Evolutionary conservation across 2,329 filamentous ascomycete genomes (phyloP).

Genomic region (Ambrosiella beaveri): DNA sequence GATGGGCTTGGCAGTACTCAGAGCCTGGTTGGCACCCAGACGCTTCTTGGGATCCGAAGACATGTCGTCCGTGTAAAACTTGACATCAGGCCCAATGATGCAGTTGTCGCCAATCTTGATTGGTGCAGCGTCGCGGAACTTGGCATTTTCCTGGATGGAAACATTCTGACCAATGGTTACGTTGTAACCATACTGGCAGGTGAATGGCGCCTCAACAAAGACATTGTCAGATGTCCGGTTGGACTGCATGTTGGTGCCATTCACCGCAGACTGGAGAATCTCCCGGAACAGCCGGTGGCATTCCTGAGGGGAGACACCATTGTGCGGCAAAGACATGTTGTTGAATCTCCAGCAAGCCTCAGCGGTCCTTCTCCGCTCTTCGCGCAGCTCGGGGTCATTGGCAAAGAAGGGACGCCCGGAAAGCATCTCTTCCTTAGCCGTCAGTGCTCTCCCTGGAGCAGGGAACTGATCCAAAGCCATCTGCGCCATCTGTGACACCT

Average conservation of each 20-base stretch:
- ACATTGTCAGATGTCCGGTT: slow-evolving; percentile 52
- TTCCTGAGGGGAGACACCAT: slow-evolving; percentile 52
- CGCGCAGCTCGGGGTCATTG: slow-evolving; percentile 57
- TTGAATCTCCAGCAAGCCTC: slow-evolving; percentile 81
- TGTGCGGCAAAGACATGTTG: slow-evolving; percentile 57
- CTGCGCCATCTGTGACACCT: slow-evolving; percentile 27
- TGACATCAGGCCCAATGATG: slow-evolving; percentile 70
- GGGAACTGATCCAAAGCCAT: slow-evolving; percentile 36
- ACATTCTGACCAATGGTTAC: slow-evolving; percentile 75
- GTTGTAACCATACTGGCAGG: slow-evolving; percentile 92
- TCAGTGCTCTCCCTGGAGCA: slow-evolving; percentile 23
- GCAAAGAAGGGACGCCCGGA: slow-evolving; percentile 62
- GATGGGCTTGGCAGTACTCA: slow-evolving; percentile 51
- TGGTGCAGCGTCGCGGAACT: slow-evolving; percentile 69
- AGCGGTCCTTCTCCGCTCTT: slow-evolving; percentile 82
- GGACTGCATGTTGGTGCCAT: slow-evolving; percentile 32
- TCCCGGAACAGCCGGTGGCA: slow-evolving; percentile 52
- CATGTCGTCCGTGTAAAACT: slow-evolving; percentile 60
- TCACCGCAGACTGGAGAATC: slow-evolving; percentile 50
- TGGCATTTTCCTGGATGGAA: slow-evolving; percentile 66
- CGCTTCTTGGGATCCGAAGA: slow-evolving; percentile 56
- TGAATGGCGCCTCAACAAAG: slow-evolving; percentile 73
- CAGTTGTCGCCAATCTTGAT: slow-evolving; percentile 66
- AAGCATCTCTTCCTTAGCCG: slow-evolving; percentile 85
- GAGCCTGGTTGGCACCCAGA: slow-evolving; percentile 52